phyloP scores from a whole-genome alignment of 371 early-diverging fungal species.

The Astathelohania contejeani region DNA sequence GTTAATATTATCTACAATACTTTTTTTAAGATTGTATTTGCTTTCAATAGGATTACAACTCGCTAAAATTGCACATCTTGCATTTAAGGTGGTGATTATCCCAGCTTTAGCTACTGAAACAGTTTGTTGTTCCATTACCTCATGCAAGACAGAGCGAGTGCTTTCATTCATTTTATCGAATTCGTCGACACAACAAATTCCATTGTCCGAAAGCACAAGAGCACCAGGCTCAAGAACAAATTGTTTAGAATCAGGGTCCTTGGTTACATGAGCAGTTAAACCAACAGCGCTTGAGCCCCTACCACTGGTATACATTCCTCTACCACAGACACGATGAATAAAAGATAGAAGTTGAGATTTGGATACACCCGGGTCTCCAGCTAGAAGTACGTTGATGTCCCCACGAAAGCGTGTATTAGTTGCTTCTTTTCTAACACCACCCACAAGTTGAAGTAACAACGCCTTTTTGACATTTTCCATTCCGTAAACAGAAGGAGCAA shows the following conservation, averaged over 20 bases:
- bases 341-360: constrained; percentile 51
- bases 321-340: constrained; percentile 79
- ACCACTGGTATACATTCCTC: constrained; percentile 94
- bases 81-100: constrained; percentile 53
- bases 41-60: constrained; percentile 52
- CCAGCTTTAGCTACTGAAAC: constrained; percentile 53
- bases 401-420: constrained; percentile 47
- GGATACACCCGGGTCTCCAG: constrained; percentile 52
- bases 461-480: constrained; percentile 93
- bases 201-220: constrained; percentile 51
- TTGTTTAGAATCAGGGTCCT: constrained; percentile 85
- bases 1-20: constrained; percentile 52
- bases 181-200: constrained; percentile 53
- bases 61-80: constrained; percentile 52
- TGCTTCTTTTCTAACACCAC: constrained; percentile 58
- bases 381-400: constrained; percentile 52
- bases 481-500: constrained; percentile 90
- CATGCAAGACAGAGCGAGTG: constrained; percentile 51
- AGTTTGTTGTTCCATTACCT: constrained; percentile 53
- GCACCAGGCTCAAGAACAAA: constrained; percentile 60
- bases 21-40: constrained; percentile 50
- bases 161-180: constrained; percentile 54
- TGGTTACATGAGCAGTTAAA: constrained; percentile 87
- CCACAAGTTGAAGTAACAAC: constrained; percentile 82
- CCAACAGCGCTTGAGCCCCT: constrained; percentile 96